Conservation (phyloP, 1,139 yeast genomes). For the Pichia sp. region DNA sequence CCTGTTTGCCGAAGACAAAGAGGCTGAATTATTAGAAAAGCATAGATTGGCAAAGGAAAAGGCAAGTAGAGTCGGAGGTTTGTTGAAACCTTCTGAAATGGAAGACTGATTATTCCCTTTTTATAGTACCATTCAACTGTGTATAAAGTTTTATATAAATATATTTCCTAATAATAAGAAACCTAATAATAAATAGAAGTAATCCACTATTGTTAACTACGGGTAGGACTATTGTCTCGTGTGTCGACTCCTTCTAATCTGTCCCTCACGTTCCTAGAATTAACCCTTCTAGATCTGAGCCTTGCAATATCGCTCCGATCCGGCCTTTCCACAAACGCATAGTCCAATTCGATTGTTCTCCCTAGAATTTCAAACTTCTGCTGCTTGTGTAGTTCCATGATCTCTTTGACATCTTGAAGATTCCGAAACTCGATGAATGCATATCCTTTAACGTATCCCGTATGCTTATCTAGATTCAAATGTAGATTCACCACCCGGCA, state of each 20-base stretch:
- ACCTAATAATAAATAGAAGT: neutral
- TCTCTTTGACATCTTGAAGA: slow-evolving; percentile 34
- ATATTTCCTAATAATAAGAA: slow-evolving; percentile 1
- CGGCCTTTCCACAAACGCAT: slow-evolving; percentile 34
- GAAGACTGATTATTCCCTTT: slow-evolving; percentile 48
- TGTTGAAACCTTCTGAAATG: slow-evolving; percentile 93
- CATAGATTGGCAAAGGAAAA: slow-evolving; percentile 68
- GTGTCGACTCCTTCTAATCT: slow-evolving; percentile 1
- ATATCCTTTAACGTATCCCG: slow-evolving; percentile 43
- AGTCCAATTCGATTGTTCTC: slow-evolving; percentile 33
- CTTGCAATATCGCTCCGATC: neutral
- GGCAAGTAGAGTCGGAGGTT: slow-evolving; percentile 87
- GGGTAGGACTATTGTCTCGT: slow-evolving; percentile 10
- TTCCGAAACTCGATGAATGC: slow-evolving; percentile 37
- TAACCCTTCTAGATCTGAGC: neutral
- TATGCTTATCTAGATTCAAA: slow-evolving; percentile 38
- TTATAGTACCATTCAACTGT: neutral
- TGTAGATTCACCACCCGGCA: slow-evolving; percentile 38
- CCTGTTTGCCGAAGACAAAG: slow-evolving; percentile 90
- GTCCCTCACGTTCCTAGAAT: neutral
- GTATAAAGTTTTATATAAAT: neutral
- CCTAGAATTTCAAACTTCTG: slow-evolving; percentile 35
- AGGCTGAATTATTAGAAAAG: slow-evolving; percentile 67
- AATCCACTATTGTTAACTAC: neutral
- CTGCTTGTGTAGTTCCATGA: slow-evolving; percentile 26